Evolutionary conservation across 2,329 filamentous ascomycete genomes (phyloP).

Genomic region (Colletotrichum sp.): DNA sequence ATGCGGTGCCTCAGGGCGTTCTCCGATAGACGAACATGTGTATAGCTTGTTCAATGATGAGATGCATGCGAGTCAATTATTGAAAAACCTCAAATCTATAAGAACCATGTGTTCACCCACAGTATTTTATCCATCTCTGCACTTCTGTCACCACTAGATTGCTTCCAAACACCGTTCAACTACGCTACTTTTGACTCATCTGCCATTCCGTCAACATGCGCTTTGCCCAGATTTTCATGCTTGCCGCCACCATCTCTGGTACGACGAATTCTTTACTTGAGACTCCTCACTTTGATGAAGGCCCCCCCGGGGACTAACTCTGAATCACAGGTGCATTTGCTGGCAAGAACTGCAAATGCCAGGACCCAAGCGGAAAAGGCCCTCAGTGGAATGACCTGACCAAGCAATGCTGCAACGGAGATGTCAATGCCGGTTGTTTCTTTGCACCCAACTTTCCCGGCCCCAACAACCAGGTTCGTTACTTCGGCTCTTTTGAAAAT

Average conservation of each 20-base stretch:
- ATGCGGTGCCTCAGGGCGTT: neutral
- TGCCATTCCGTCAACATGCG: neutral
- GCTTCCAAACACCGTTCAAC: neutral
- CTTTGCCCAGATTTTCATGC: neutral
- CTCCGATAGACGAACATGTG: neutral
- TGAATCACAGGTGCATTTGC: neutral
- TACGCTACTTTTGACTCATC: neutral
- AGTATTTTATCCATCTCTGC: neutral
- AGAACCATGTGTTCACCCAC: neutral
- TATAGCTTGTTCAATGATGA: neutral
- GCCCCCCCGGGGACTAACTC: neutral
- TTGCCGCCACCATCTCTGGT: neutral
- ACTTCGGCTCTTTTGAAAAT: neutral
- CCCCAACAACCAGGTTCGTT: neutral
- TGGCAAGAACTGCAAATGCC: neutral
- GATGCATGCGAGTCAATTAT: neutral
- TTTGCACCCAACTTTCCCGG: neutral
- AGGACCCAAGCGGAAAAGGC: neutral
- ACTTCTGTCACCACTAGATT: neutral
- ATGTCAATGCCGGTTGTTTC: neutral
- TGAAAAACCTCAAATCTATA: neutral
- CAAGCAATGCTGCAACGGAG: neutral
- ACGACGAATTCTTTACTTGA: neutral
- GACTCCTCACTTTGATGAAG: neutral
- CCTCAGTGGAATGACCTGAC: neutral